A percentile compares a stretch with the other conserved stretches of the same genome.
Conservation (phyloP, 352 stramenopile species). For the Phytopythium kandeliae region DNA sequence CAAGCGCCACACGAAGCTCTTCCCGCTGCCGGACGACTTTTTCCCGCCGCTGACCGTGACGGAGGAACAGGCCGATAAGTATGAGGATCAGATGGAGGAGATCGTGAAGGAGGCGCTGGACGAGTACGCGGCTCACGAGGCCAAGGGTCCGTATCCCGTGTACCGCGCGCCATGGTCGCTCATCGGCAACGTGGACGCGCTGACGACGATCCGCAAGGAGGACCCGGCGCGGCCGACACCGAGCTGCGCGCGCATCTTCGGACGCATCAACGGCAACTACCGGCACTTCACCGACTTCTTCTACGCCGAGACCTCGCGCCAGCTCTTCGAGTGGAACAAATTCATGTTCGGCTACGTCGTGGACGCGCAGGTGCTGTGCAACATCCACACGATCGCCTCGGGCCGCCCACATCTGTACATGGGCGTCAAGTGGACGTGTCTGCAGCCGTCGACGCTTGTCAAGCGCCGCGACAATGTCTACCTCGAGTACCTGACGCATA, state of each 20-base stretch:
- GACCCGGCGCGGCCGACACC: slow-evolving; percentile 12
- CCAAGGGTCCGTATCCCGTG: slow-evolving; percentile 23
- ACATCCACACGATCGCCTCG: slow-evolving; percentile 57
- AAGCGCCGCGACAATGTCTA: slow-evolving; percentile 66
- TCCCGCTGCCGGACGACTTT: slow-evolving; percentile 34
- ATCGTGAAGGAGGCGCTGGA: slow-evolving; percentile 38
- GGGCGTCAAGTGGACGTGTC: slow-evolving; percentile 78
- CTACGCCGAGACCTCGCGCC: slow-evolving; percentile 43
- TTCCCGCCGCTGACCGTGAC: slow-evolving; percentile 33
- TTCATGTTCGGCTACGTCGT: slow-evolving; percentile 59
- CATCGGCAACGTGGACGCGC: slow-evolving; percentile 27
- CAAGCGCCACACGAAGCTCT: slow-evolving; percentile 13
- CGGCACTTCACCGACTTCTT: slow-evolving; percentile 60
- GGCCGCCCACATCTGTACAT: slow-evolving; percentile 47
- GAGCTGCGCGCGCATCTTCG: slow-evolving; percentile 41
- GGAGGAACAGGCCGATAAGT: slow-evolving; percentile 15
- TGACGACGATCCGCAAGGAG: slow-evolving; percentile 31
- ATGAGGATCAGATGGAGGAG: slow-evolving; percentile 30
- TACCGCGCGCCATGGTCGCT: slow-evolving; percentile 31
- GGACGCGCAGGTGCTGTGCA: slow-evolving; percentile 63
- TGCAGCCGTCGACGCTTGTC: slow-evolving; percentile 49
- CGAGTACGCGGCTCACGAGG: slow-evolving; percentile 38
- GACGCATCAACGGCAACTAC: slow-evolving; percentile 56
- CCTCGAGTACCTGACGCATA: slow-evolving; percentile 74
- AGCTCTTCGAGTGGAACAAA: slow-evolving; percentile 67